Evolutionary conservation across 768 basidiomycete genomes (phyloP).

Genomic region (Panaeolus cyanescens): DNA sequence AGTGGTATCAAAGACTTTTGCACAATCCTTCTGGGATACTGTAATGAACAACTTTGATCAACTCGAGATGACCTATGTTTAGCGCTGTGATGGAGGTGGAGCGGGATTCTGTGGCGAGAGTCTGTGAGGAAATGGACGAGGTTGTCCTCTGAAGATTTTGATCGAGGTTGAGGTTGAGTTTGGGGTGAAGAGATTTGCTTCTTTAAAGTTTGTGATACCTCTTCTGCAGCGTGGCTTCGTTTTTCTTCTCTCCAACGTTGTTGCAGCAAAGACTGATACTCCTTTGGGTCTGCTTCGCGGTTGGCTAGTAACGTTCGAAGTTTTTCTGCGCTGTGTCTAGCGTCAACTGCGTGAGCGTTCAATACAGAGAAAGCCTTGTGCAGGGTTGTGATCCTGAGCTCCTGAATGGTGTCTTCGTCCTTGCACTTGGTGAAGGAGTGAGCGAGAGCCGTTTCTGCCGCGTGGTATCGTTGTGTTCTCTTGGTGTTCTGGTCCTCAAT

Average conservation of each 20-base stretch:
- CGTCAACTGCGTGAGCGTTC: constrained; percentile 44
- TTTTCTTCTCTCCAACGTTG: constrained; percentile 56
- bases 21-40: neutral
- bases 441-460: constrained; percentile 44
- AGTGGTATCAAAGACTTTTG: neutral
- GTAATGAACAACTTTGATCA: neutral
- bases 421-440: constrained; percentile 32
- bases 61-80: neutral
- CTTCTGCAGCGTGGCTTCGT: constrained; percentile 34
- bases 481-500: neutral
- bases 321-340: constrained; percentile 41
- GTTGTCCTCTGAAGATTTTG: constrained; percentile 6
- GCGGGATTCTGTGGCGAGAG: constrained; percentile 6
- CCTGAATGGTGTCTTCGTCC: constrained; percentile 35
- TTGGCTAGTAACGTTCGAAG: constrained; percentile 39
- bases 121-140: neutral
- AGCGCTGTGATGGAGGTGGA: neutral
- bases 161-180: constrained; percentile 4
- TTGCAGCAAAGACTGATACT: constrained; percentile 39
- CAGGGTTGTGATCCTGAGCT: constrained; percentile 50
- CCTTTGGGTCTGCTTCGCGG: constrained; percentile 37
- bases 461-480: constrained; percentile 36
- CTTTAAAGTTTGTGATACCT: constrained; percentile 36
- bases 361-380: constrained; percentile 45
- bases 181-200: constrained; percentile 16